Evolutionary conservation across 2,329 filamentous ascomycete genomes (phyloP).

Genomic region (Trichoderma simmonsii): DNA sequence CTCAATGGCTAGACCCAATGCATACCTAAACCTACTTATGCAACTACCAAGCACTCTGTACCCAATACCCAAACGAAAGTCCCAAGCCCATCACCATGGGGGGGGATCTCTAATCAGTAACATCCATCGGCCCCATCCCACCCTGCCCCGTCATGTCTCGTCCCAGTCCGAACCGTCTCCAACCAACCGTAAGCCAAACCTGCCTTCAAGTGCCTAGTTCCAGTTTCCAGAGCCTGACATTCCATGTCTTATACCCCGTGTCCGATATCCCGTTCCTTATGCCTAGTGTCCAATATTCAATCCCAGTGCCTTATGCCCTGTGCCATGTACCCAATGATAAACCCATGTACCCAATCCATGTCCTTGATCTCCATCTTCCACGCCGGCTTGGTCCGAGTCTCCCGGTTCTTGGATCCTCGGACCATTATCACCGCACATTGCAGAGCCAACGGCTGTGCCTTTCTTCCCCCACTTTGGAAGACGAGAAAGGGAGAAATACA

Average conservation of each 20-base stretch:
- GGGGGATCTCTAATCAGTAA: neutral
- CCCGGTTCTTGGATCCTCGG: neutral
- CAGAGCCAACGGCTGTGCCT: neutral
- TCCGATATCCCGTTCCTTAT: neutral
- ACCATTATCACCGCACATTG: neutral
- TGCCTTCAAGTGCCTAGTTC: conserved; percentile 1
- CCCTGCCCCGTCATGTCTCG: neutral
- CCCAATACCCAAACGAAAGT: neutral
- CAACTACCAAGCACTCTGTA: neutral
- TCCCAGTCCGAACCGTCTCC: neutral
- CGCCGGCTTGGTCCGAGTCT: conserved; percentile 6
- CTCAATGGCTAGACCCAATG: conserved; percentile 3
- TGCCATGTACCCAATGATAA: neutral
- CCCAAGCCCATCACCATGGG: neutral
- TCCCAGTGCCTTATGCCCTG: neutral
- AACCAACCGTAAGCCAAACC: neutral
- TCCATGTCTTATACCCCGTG: conserved; percentile 5
- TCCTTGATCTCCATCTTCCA: neutral
- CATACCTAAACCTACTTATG: neutral
- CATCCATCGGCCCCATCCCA: neutral
- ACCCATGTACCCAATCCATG: neutral
- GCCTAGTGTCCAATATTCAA: neutral
- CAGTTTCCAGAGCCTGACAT: neutral
- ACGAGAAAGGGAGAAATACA: neutral
- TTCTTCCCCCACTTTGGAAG: neutral